Evolutionary conservation across 2,329 filamentous ascomycete genomes (phyloP).

Genomic region (Penicillium brevicompactum): DNA sequence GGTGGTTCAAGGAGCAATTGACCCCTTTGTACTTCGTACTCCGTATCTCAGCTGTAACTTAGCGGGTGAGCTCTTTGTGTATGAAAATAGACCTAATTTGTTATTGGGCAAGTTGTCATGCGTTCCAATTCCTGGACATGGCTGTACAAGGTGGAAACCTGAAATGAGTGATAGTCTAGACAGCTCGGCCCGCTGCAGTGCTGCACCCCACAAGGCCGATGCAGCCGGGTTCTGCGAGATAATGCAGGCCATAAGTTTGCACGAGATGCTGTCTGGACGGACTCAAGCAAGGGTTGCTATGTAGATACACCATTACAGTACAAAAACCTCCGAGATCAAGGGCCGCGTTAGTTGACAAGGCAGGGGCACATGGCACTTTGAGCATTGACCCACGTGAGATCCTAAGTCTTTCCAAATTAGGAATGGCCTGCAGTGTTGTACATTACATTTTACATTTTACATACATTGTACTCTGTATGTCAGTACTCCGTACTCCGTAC

Average conservation of each 20-base stretch:
- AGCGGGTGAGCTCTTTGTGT: background rate
- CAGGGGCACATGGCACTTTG: constrained; percentile 5
- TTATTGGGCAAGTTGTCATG: too few species aligned
- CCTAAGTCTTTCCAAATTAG: background rate
- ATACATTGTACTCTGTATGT: too few species aligned
- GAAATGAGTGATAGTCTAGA: background rate
- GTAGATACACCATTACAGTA: constrained; percentile 2
- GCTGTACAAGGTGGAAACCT: background rate
- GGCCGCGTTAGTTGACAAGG: background rate
- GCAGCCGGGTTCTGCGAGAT: constrained; percentile 20
- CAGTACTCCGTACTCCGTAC: too few species aligned
- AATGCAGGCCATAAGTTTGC: constrained; percentile 14
- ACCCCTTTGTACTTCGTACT: background rate
- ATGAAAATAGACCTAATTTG: background rate
- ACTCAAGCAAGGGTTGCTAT: constrained; percentile 12
- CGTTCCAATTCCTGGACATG: too few species aligned
- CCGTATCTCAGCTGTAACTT: too few species aligned
- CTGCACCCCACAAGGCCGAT: constrained; percentile 16
- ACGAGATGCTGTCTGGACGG: background rate
- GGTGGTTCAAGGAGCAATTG: background rate
- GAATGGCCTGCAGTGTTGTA: background rate
- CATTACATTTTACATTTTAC: too few species aligned
- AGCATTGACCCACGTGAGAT: constrained; percentile 7
- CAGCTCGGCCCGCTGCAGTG: background rate
- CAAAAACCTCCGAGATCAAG: constrained; percentile 7